Conservation (phyloP, 1,139 yeast genomes). For the Pichia sorboxylosa region DNA sequence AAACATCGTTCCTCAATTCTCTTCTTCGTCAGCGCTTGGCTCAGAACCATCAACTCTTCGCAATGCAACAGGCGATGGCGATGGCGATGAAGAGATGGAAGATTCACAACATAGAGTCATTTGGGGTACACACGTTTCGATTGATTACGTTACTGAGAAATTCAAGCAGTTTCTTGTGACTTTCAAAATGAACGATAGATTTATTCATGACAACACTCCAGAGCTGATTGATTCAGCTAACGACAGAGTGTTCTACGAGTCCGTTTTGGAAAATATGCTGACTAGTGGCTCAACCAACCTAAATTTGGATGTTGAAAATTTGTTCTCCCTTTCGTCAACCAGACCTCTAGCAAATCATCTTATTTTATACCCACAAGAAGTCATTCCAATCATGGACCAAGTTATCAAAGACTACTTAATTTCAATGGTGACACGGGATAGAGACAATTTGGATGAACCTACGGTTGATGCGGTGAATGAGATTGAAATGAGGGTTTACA, state of each 20-base stretch:
- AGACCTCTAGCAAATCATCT: constrained; percentile 74
- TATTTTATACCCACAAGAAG: constrained; percentile 90
- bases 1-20: constrained; percentile 15
- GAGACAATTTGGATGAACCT: constrained; percentile 23
- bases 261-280: constrained; percentile 63
- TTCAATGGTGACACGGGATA: constrained; percentile 55
- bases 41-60: constrained; percentile 2
- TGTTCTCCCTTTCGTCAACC: constrained; percentile 66
- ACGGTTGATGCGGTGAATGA: constrained; percentile 36
- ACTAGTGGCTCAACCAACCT: constrained; percentile 71
- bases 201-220: constrained; percentile 36
- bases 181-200: constrained; percentile 70
- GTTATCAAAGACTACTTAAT: constrained; percentile 85
- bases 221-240: constrained; percentile 33
- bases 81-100: constrained; percentile 1
- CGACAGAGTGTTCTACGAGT: constrained; percentile 54
- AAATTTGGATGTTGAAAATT: constrained; percentile 73
- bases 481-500: constrained; percentile 71
- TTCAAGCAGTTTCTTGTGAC: constrained; percentile 78
- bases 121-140: constrained; percentile 97
- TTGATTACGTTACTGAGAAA: constrained; percentile 69
- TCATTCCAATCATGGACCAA: constrained; percentile 95
- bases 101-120: constrained; percentile 74
- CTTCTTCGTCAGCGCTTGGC: constrained; percentile 5
- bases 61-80: neutral